Evolutionary conservation across 1,139 yeast genomes (phyloP), one percentile per base, ranked within the genome.

Genomic region (Suhomyces panamericanus): DNA sequence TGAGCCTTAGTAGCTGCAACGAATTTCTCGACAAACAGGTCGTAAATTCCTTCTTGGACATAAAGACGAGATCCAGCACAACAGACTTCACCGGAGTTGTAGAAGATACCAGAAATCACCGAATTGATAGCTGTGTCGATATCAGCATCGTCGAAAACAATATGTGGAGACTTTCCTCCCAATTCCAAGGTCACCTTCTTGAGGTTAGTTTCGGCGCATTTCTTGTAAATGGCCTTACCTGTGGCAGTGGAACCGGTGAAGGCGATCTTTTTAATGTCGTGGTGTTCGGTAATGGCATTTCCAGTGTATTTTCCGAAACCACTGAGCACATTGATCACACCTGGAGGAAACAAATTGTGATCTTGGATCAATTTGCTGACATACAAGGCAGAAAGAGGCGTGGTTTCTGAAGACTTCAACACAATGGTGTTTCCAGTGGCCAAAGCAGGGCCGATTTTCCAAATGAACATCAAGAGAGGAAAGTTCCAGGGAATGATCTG

Each of bases 401-500:
- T 87, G 48, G 87, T 79, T 70, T 87, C 93, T 39, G 96, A 91
- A 42, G 91, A 75, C 73, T 87, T 87, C 66, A 87, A 69, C 46
- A 87, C 88, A 56, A 85, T 77, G 48, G 91, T 80, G 75, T 86
- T 86, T 70, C 95, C 95, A 48, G 89, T 74, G 48, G 89, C 88
- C 56, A 87, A 69, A 46, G 91, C 93, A 43, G 96, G 95, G 48
- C 87, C 93, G 50, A 87, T 72, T 70, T 87, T 87, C 96, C 95
- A 87, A 14, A 90, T 69, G 72, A 85, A 81, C 89, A 87, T 85
- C 64, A 86, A 73, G 53, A 87, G 69, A 54, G 95, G 95, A 81
- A 86, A 87, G 68, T 87, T 87, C 95, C 95, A 87, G 56, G 95
- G 95, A 56, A 87, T 84, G 55, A 85, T 83, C 64, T 83, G 87